These are phyloP conservation scores for Trichoderma orchidacearum DNA, from an alignment of 495 filamentous ascomycete genomes.

Conservation along the genomic window DNA sequence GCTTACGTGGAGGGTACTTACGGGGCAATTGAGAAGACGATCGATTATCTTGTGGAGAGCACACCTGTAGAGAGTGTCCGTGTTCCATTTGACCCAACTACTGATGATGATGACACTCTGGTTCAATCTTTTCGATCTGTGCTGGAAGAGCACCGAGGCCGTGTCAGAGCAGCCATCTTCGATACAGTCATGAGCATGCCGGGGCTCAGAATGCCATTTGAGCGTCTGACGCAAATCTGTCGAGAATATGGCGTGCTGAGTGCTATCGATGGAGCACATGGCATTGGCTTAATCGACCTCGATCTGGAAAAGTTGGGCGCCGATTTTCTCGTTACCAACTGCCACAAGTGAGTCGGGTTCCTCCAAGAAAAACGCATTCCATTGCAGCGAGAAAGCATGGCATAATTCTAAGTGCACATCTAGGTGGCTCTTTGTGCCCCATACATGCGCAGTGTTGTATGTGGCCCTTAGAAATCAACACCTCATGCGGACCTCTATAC, in stretches of 20 bases:
- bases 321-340: constrained; percentile 70
- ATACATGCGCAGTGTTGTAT: constrained; percentile 61
- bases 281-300: constrained; percentile 55
- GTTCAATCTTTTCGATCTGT: constrained; percentile 25
- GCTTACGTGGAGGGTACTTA: constrained; percentile 19
- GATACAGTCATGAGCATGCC: constrained; percentile 64
- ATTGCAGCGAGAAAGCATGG: too few relatives aligned
- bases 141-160: constrained; percentile 27
- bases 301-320: constrained; percentile 43
- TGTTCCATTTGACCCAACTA: constrained; percentile 33
- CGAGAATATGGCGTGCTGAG: constrained; percentile 40
- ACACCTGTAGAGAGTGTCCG: constrained; percentile 16
- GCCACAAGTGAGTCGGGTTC: constrained; percentile 60
- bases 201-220: constrained; percentile 61
- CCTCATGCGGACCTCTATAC: constrained; percentile 53
- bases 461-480: constrained; percentile 58
- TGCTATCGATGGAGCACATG: constrained; percentile 60
- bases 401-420: neutral
- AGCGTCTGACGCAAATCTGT: constrained; percentile 45
- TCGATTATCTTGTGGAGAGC: constrained; percentile 50
- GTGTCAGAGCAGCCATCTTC: constrained; percentile 47
- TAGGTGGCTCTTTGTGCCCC: constrained; percentile 78
- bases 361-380: neutral
- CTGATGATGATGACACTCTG: constrained; percentile 28
- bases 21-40: constrained; percentile 24